Evolutionary conservation across 306 rosid genomes (phyloP).

Genomic region (Spatholobus suberectus): DNA sequence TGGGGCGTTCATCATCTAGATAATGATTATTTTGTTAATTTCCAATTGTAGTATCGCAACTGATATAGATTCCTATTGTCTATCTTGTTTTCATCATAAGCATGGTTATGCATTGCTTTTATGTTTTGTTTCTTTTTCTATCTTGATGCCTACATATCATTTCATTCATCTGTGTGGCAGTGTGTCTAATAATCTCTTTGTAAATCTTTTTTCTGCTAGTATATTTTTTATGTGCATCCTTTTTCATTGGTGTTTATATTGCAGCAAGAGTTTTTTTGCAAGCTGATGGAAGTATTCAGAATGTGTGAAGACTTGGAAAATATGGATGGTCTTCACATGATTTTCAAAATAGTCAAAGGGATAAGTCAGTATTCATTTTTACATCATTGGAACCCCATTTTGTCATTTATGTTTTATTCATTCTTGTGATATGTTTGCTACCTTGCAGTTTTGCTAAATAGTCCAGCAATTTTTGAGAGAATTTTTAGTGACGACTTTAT

Average conservation of each 20-base stretch:
- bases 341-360: slow-evolving; percentile 90
- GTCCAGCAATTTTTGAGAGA: slow-evolving; percentile 84
- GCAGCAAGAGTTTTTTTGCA: slow-evolving; percentile 87
- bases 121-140: slow-evolving; percentile 1
- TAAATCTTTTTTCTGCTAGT: not conserved
- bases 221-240: not conserved
- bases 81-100: slow-evolving; percentile 14
- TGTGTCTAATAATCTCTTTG: not conserved
- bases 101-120: slow-evolving; percentile 1
- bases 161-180: slow-evolving; percentile 18
- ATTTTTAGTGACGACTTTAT: slow-evolving; percentile 81
- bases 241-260: slow-evolving; percentile 29
- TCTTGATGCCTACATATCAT: slow-evolving; percentile 23
- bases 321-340: slow-evolving; percentile 88
- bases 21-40: slow-evolving; percentile 12
- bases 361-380: slow-evolving; percentile 73
- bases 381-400: not conserved
- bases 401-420: slow-evolving; percentile 19
- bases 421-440: slow-evolving; percentile 26
- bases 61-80: slow-evolving; percentile 1
- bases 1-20: too few species aligned
- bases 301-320: slow-evolving; percentile 81
- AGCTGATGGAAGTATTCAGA: slow-evolving; percentile 80
- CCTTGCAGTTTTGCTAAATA: slow-evolving; percentile 85
- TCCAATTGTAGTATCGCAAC: not conserved